These are phyloP conservation scores for Jimgerdemannia lactiflua DNA, from an alignment of 192 early-diverging fungal genomes.

Conservation along the genomic window DNA sequence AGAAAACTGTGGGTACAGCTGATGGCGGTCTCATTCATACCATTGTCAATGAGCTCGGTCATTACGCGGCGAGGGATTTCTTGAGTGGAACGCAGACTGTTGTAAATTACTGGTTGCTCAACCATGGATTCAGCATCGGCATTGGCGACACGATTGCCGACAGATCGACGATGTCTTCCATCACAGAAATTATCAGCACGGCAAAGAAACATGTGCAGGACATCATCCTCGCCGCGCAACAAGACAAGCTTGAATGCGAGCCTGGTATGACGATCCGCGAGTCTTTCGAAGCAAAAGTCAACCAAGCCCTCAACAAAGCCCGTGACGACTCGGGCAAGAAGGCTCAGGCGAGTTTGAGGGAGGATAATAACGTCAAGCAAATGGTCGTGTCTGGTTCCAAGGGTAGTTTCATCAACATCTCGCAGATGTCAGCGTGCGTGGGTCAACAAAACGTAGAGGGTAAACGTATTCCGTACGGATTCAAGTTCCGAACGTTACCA, in stretches of 20 bases:
- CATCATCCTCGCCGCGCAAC: slow-evolving; percentile 79
- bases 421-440: slow-evolving; percentile 99
- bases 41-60: slow-evolving; percentile 92
- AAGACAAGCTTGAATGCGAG: slow-evolving; percentile 75
- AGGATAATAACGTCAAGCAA: slow-evolving; percentile 94
- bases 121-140: slow-evolving; percentile 95
- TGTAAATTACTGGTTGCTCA: slow-evolving; percentile 94
- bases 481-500: slow-evolving; percentile 93
- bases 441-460: slow-evolving; percentile 99
- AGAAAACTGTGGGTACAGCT: slow-evolving; percentile 88
- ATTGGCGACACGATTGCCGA: slow-evolving; percentile 99
- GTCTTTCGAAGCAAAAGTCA: slow-evolving; percentile 89
- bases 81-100: slow-evolving; percentile 92
- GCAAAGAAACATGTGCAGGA: slow-evolving; percentile 78
- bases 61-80: slow-evolving; percentile 83
- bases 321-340: slow-evolving; percentile 90
- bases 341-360: slow-evolving; percentile 77
- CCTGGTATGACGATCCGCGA: slow-evolving; percentile 94
- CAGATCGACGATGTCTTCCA: slow-evolving; percentile 68
- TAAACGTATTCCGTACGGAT: slow-evolving; percentile 96
- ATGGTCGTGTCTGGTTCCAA: slow-evolving; percentile 98
- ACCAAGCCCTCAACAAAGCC: slow-evolving; percentile 82
- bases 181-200: slow-evolving; percentile 72
- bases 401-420: slow-evolving; percentile 94
- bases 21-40: slow-evolving; percentile 89